Evolutionary conservation across 2,329 filamentous ascomycete genomes (phyloP).

Genomic region (Aulographum hederae): DNA sequence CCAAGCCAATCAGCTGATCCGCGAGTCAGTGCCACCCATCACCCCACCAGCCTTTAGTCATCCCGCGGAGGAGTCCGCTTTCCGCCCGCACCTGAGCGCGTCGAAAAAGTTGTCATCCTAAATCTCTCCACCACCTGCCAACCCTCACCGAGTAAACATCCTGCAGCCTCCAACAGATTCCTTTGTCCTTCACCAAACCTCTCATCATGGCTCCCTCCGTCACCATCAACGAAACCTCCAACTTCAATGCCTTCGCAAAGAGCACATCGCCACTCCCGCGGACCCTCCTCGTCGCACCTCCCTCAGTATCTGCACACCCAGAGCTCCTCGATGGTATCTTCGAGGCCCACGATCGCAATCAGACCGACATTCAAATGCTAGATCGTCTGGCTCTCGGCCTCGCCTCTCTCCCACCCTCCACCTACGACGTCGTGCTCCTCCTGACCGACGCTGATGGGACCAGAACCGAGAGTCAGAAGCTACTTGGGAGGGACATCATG

Average conservation of each 20-base stretch:
- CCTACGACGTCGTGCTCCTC: slow-evolving; percentile 73
- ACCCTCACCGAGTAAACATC: no score
- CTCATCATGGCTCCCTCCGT: slow-evolving; percentile 19
- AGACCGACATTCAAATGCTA: slow-evolving; percentile 91
- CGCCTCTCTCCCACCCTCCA: slow-evolving; percentile 53
- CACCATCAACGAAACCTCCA: slow-evolving; percentile 18
- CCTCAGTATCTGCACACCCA: slow-evolving; percentile 73
- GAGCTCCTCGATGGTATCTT: slow-evolving; percentile 56
- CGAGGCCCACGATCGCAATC: slow-evolving; percentile 50
- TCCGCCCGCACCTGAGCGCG: no score
- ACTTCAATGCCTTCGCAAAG: slow-evolving; percentile 10
- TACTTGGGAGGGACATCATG: slow-evolving; percentile 53
- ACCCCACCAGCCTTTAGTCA: no score
- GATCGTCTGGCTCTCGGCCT: slow-evolving; percentile 75
- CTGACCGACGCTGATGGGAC: slow-evolving; percentile 61
- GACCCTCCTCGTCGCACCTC: slow-evolving; percentile 75
- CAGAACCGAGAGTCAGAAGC: slow-evolving; percentile 40
- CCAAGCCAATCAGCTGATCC: no score
- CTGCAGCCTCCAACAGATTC: no score
- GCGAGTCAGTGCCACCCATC: no score
- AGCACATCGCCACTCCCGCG: slow-evolving; percentile 27
- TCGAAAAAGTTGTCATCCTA: no score
- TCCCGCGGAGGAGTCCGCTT: no score
- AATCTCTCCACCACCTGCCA: no score
- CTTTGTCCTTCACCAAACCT: no score